Evolutionary conservation across 1,139 yeast genomes (phyloP).

Genomic region (Suhomyces anneliseae): DNA sequence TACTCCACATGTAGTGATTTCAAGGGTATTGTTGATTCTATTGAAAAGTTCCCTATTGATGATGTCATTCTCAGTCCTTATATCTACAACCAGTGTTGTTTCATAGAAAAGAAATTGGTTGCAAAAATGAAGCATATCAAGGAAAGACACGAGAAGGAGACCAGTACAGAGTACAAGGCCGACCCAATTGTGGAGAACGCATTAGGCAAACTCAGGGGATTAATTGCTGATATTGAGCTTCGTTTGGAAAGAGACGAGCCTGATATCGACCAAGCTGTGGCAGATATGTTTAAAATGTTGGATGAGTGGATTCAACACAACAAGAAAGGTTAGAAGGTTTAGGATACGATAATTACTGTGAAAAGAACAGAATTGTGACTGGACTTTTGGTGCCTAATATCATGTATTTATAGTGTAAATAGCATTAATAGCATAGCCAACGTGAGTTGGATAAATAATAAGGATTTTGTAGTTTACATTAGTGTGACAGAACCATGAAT

Average conservation of each 20-base stretch:
- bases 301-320: slow-evolving; percentile 24
- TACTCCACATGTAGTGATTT: slow-evolving; percentile 21
- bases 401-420: not conserved
- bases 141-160: slow-evolving; percentile 4
- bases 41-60: slow-evolving; percentile 34
- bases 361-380: too few relatives aligned
- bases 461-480: not conserved
- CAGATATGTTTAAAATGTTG: slow-evolving; percentile 26
- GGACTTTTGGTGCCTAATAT: too few relatives aligned
- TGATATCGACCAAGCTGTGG: slow-evolving; percentile 22
- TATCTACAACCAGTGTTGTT: slow-evolving; percentile 32
- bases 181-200: not conserved
- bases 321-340: not conserved
- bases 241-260: slow-evolving; percentile 32
- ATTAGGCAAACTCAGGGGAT: slow-evolving; percentile 22
- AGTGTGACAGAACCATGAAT: not conserved
- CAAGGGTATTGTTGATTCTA: slow-evolving; percentile 17
- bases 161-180: not conserved
- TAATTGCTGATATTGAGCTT: slow-evolving; percentile 35
- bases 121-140: slow-evolving; percentile 13
- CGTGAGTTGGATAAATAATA: too few relatives aligned
- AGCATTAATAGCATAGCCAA: not conserved
- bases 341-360: too few relatives aligned
- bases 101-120: slow-evolving; percentile 26
- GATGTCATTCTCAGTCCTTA: slow-evolving; percentile 36